A percentile compares a stretch with the other conserved stretches of the same genome.
Conservation (phyloP, 352 stramenopile genomes). For the Pythium grandisporangium region DNA sequence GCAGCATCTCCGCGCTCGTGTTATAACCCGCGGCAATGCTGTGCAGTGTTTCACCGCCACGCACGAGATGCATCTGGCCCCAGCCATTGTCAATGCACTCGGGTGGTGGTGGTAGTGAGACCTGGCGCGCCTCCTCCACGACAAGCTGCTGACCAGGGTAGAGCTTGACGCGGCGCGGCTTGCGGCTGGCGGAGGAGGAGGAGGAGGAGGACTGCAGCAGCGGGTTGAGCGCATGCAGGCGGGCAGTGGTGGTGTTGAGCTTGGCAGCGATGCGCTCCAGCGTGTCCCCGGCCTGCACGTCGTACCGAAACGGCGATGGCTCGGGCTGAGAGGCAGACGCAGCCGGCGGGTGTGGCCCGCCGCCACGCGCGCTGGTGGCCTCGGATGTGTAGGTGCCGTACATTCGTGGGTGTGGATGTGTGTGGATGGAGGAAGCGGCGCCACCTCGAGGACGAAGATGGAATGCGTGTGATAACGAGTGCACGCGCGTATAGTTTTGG, state of each 20-base stretch:
- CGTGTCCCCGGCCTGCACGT: slow-evolving; percentile 52
- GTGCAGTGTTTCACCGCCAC: slow-evolving; percentile 53
- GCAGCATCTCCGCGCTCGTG: slow-evolving; percentile 68
- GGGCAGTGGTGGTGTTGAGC: slow-evolving; percentile 44
- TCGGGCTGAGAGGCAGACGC: slow-evolving; percentile 20
- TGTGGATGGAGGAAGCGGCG: not conserved
- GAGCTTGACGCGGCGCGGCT: slow-evolving; percentile 41
- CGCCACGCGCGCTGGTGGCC: slow-evolving; percentile 15
- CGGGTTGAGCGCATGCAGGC: slow-evolving; percentile 59
- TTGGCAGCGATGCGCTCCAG: slow-evolving; percentile 54
- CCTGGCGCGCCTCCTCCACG: slow-evolving; percentile 52
- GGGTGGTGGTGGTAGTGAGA: slow-evolving; percentile 64
- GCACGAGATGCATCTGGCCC: slow-evolving; percentile 80
- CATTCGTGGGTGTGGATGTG: slow-evolving; percentile 1
- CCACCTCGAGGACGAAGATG: too few relatives aligned
- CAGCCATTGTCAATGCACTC: slow-evolving; percentile 78
- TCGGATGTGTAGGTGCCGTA: slow-evolving; percentile 10
- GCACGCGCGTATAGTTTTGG: too few relatives aligned
- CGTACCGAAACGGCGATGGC: slow-evolving; percentile 64
- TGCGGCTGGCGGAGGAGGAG: slow-evolving; percentile 3
- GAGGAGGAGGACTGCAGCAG: slow-evolving; percentile 20
- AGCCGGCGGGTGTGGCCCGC: slow-evolving; percentile 5
- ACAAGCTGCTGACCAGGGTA: slow-evolving; percentile 70
- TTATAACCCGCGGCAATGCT: slow-evolving; percentile 71
- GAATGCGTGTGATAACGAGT: too few relatives aligned